These are phyloP conservation scores for Cyathus striatus DNA, from an alignment of 768 basidiomycete genomes.

Conservation along the genomic window DNA sequence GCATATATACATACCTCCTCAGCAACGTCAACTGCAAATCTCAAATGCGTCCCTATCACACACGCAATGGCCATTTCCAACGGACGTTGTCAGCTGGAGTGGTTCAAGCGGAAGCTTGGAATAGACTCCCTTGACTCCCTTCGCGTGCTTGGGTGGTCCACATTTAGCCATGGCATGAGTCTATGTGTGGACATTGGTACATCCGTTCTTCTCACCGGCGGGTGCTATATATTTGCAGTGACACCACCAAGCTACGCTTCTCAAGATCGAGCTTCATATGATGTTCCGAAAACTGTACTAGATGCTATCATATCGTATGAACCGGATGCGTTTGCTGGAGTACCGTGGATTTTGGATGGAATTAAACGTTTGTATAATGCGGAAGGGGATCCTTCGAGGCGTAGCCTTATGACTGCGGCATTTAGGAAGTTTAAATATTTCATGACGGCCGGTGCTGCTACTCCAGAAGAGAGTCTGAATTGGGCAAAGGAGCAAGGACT, in stretches of 20 bases:
- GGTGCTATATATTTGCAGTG: conserved; percentile 25
- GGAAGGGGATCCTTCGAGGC: conserved; percentile 13
- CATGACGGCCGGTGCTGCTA: conserved; percentile 22
- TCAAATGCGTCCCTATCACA: conserved; percentile 28
- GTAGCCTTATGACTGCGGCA: conserved; percentile 9
- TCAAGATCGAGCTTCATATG: conserved; percentile 4
- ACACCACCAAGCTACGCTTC: conserved; percentile 20
- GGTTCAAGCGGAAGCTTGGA: conserved; percentile 12
- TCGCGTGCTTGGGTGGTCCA: conserved; percentile 26
- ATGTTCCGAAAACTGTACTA: conserved; percentile 17
- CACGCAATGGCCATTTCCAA: conserved; percentile 20
- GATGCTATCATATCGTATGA: conserved; percentile 18
- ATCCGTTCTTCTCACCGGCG: conserved; percentile 19
- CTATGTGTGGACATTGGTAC: conserved; percentile 21
- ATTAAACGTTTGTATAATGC: conserved; percentile 16
- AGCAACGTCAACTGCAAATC: conserved; percentile 23
- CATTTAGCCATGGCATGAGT: conserved; percentile 27
- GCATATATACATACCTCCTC: conserved; percentile 29
- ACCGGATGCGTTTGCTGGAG: conserved; percentile 19
- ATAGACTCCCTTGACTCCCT: conserved; percentile 12
- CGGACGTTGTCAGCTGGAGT: conserved; percentile 16
- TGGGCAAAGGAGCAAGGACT: conserved; percentile 21
- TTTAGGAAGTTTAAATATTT: conserved; percentile 20
- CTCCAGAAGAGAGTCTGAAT: conserved; percentile 17
- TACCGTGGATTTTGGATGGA: conserved; percentile 27